These are phyloP conservation scores for Coemansia sp. DNA, from an alignment of 192 early-diverging fungal species.

Conservation along the genomic window DNA sequence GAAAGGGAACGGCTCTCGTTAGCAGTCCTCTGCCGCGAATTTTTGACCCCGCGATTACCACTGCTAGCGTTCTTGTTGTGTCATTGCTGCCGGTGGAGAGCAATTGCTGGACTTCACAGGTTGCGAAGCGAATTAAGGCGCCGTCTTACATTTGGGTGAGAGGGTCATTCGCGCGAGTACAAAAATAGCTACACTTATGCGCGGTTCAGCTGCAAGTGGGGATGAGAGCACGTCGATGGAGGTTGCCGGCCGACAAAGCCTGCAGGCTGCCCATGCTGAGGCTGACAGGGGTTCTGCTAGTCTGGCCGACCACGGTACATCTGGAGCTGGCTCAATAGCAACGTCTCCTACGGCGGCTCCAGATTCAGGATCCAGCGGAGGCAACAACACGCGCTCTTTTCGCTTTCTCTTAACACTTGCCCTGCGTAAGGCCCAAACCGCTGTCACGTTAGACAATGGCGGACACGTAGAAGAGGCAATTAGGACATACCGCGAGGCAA, in stretches of 20 bases:
- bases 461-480: slow-evolving; percentile 54
- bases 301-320: not conserved
- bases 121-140: not conserved
- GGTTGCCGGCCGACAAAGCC: not conserved
- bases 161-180: not conserved
- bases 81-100: not conserved
- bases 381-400: slow-evolving; percentile 56
- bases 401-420: slow-evolving; percentile 54
- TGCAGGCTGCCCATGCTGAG: not conserved
- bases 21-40: not conserved
- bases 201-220: slow-evolving; percentile 15
- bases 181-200: slow-evolving; percentile 16
- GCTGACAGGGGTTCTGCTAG: not conserved
- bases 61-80: not conserved
- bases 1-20: not conserved
- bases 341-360: slow-evolving; percentile 8
- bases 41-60: not conserved
- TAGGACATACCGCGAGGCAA: slow-evolving; percentile 55
- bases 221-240: slow-evolving; percentile 22
- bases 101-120: not conserved
- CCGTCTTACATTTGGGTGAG: not conserved
- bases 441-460: slow-evolving; percentile 53
- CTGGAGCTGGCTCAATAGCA: not conserved
- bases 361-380: slow-evolving; percentile 14
- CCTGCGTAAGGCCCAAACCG: slow-evolving; percentile 54